A percentile compares a stretch with the other conserved stretches of the same genome.
These are phyloP conservation scores for Pythium aristosporum DNA, from an alignment of 352 stramenopile species.

Conservation along the genomic window DNA sequence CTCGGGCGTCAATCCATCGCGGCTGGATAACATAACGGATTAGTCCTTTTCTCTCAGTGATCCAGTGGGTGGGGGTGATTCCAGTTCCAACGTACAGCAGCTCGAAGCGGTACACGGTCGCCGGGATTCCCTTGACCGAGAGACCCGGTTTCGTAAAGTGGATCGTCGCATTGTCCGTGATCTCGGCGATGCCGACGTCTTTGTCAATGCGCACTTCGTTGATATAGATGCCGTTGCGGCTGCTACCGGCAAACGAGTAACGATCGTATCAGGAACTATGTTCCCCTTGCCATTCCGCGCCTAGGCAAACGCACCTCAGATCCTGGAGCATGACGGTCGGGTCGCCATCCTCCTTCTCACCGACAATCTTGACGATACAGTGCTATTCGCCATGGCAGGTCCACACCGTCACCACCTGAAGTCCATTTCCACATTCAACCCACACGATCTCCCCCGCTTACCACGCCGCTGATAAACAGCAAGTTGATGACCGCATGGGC, in stretches of 20 bases:
- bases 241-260: constrained; percentile 12
- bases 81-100: constrained; percentile 41
- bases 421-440: not conserved
- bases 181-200: constrained; percentile 19
- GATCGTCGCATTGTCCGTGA: constrained; percentile 50
- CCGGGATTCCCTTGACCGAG: constrained; percentile 32
- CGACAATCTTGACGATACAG: constrained; percentile 49
- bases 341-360: constrained; percentile 24
- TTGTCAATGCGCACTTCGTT: constrained; percentile 61
- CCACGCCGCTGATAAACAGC: constrained; percentile 66
- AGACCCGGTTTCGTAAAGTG: constrained; percentile 72
- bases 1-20: constrained; percentile 19
- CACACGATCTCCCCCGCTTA: constrained; percentile 10
- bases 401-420: not conserved
- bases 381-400: constrained; percentile 33
- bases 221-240: constrained; percentile 70
- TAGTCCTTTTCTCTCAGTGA: not conserved
- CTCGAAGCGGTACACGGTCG: constrained; percentile 68
- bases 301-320: constrained; percentile 41
- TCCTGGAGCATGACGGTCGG: constrained; percentile 47
- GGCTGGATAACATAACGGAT: not conserved
- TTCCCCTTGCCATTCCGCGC: not conserved
- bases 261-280: not conserved
- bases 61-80: not conserved
- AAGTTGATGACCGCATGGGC: constrained; percentile 55